A percentile compares a stretch with the other conserved stretches of the same genome.
These are phyloP conservation scores for Melaleuca alternifolia DNA, from an alignment of 345 rosid species.

Conservation along the genomic window DNA sequence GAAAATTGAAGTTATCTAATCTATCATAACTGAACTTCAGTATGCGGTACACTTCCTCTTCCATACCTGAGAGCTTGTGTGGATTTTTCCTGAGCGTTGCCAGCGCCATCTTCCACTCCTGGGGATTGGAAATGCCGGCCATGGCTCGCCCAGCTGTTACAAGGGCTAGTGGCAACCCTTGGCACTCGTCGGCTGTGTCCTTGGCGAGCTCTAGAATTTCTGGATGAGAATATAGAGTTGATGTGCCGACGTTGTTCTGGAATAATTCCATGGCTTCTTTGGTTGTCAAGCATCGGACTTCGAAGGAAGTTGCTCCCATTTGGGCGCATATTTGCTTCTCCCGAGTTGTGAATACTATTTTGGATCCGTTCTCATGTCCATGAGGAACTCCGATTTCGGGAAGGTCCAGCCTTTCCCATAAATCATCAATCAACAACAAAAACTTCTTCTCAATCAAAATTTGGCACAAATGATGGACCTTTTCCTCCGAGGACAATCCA, in stretches of 20 bases:
- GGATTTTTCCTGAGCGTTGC: neutral
- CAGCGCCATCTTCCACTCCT: neutral
- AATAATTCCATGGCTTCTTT: neutral
- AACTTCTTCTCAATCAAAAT: rapidly evolving
- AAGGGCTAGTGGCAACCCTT: constrained; percentile 10
- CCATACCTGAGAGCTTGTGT: neutral
- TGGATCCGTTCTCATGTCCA: rapidly evolving
- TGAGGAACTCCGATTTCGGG: neutral
- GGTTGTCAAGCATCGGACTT: neutral
- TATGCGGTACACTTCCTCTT: neutral
- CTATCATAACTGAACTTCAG: constrained; percentile 9
- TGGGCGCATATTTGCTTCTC: rapidly evolving
- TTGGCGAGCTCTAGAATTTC: neutral
- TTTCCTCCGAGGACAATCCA: rapidly evolving
- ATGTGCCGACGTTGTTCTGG: rapidly evolving
- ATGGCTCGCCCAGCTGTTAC: neutral
- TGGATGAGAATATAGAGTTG: neutral
- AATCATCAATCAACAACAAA: neutral
- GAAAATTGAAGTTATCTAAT: neutral
- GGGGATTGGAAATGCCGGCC: neutral
- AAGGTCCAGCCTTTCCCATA: rapidly evolving
- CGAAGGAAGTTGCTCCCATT: rapidly evolving
- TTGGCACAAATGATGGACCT: rapidly evolving
- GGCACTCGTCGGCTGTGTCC: neutral
- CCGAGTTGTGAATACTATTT: neutral